Base-by-base conservation (phyloP, 2,329 filamentous ascomycete species). In the Chaetomiaceae sp. region DNA sequence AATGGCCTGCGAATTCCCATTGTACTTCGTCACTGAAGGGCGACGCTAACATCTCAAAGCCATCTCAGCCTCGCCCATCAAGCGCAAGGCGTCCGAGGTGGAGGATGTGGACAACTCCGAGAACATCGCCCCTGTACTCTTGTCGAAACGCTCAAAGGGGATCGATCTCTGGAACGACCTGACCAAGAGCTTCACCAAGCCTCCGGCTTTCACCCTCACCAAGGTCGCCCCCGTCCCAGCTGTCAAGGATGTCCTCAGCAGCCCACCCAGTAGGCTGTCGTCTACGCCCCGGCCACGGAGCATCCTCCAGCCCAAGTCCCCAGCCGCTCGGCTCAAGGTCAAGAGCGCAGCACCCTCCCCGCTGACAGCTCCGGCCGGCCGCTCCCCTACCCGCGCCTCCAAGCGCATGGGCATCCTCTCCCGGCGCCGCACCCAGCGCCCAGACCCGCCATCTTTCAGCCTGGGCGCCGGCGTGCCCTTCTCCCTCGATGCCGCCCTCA, bases 401-500 rank as follows among this genome's bases (percentile, higher is more conserved):
- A 91, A 89, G 72, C 82, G 84, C 56, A 75, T 84, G 25, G 82
- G 83, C 47, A 82, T 90, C 58, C 76, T 90, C 38, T 83, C 81
- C 47, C 83, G 79, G 66, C 83, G 87, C 45, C 82, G 82, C 55
- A 80, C 79, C 68, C 75, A 80, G 40, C 87, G 89, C 43, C 76
- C 91, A 51, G 87, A 92, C 61, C 85, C 87, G 1, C 85, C 88
- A 1, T 71, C 79, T 14, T 84, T 85, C 67, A 70, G 72, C 47
- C 72, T 73, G 56, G 75, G 72, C 53, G 72, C 71, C 23, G 68
- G 72, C 29, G 73, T 86, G 3, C 88, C 89, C 0, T 95, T 96
- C 71, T 91, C 87, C 49, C 84, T 96, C 55, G 88, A 94, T 66
- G 87, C 89, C 22, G 91, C 90, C 3, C 81, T 95, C 59, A 88